Conservation (phyloP, 495 filamentous ascomycete species). For the Geopyxis carbonaria region DNA sequence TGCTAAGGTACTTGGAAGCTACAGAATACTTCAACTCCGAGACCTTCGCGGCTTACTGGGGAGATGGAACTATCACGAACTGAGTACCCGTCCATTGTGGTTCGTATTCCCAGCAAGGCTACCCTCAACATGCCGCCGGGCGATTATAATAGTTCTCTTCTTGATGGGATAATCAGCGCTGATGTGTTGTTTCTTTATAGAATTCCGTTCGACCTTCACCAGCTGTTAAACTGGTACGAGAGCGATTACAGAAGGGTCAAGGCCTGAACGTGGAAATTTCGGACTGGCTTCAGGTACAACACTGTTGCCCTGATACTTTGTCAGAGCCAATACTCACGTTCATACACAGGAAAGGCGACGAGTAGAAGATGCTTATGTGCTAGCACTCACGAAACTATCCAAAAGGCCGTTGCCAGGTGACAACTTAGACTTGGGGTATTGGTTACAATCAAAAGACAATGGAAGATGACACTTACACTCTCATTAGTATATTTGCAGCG, state of each 20-base stretch:
- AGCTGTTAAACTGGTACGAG: constrained; percentile 67
- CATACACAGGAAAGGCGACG: constrained; percentile 65
- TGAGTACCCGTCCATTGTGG: constrained; percentile 94
- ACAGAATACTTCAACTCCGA: no score
- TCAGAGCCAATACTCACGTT: constrained; percentile 2
- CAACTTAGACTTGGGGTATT: constrained; percentile 70
- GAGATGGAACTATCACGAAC: constrained; percentile 66
- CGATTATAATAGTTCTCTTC: constrained; percentile 7
- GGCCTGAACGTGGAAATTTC: constrained; percentile 82
- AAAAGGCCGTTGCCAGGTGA: constrained; percentile 51
- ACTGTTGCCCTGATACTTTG: constrained; percentile 13
- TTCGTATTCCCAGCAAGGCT: constrained; percentile 32
- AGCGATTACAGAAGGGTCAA: constrained; percentile 73
- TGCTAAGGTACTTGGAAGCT: no score
- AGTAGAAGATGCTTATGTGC: constrained; percentile 80
- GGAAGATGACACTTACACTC: constrained; percentile 7
- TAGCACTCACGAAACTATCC: constrained; percentile 64
- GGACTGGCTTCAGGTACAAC: constrained; percentile 93
- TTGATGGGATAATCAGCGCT: constrained; percentile 15
- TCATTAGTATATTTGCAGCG: constrained; percentile 60
- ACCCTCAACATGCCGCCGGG: constrained; percentile 5
- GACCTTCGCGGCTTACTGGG: neutral
- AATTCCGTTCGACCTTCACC: constrained; percentile 66
- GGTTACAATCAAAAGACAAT: no score
- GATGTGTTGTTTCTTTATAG: constrained; percentile 30